Evolutionary conservation across 2,329 filamentous ascomycete species (phyloP).

Genomic region (Phaeosphaeria sp.): DNA sequence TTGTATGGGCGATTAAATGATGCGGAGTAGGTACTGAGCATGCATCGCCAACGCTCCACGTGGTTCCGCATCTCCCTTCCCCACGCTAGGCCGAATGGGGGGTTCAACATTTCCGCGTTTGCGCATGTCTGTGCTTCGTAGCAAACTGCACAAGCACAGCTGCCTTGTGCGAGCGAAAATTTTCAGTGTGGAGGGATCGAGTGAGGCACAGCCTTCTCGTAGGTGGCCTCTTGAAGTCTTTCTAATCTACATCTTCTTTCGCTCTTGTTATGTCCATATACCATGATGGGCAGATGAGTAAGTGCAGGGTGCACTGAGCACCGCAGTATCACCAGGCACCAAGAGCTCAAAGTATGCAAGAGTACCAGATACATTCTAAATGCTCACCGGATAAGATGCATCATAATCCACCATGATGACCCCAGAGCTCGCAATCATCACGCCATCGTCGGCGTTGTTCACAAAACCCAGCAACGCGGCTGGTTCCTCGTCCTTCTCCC

Average conservation of each 20-base stretch:
- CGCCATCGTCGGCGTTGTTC: constrained; percentile 3
- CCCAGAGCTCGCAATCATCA: constrained; percentile 4
- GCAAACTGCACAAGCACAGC: background rate
- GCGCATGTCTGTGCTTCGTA: background rate
- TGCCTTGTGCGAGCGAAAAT: constrained; percentile 2
- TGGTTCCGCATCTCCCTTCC: background rate
- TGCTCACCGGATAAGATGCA: background rate
- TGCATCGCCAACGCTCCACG: background rate
- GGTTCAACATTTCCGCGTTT: background rate
- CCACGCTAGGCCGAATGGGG: background rate
- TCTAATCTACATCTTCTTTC: background rate
- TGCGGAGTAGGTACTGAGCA: background rate
- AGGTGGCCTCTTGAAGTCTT: background rate
- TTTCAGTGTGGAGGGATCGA: background rate
- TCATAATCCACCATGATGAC: background rate
- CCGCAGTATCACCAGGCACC: background rate
- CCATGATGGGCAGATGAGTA: background rate
- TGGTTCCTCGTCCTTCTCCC: no score
- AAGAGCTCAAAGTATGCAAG: background rate
- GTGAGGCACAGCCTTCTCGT: background rate
- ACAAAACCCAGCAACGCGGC: background rate
- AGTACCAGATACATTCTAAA: background rate
- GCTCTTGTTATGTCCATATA: background rate
- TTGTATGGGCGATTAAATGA: no score
- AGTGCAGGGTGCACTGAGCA: background rate